Conservation (phyloP, 2,329 filamentous ascomycete genomes). For the Purpureocillium takamizusanense region DNA sequence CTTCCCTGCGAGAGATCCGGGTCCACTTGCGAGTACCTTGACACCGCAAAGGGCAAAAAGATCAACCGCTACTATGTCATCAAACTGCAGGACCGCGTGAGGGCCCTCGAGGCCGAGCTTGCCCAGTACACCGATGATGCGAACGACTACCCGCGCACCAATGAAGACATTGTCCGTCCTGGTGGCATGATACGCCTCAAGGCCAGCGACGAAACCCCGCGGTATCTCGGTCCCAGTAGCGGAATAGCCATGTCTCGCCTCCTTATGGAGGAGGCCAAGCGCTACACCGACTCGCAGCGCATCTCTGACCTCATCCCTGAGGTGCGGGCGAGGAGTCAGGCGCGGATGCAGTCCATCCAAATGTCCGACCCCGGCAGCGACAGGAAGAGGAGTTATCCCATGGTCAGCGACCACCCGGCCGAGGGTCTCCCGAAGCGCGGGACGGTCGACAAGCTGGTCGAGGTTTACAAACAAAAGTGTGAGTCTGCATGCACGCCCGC, state of each 20-base stretch:
- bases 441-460: constrained; percentile 69
- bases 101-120: constrained; percentile 72
- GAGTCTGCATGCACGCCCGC: constrained; percentile 13
- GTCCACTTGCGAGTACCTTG: constrained; percentile 89
- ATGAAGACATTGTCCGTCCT: constrained; percentile 78
- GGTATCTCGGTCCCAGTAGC: constrained; percentile 88
- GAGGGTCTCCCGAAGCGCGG: constrained; percentile 63
- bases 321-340: constrained; percentile 46
- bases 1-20: constrained; percentile 87
- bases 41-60: constrained; percentile 75
- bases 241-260: constrained; percentile 91
- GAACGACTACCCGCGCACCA: constrained; percentile 56
- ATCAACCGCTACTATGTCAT: constrained; percentile 91
- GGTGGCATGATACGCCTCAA: constrained; percentile 78
- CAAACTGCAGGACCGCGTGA: constrained; percentile 79
- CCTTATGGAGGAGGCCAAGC: constrained; percentile 93
- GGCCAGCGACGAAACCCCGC: constrained; percentile 75
- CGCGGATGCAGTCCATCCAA: constrained; percentile 50
- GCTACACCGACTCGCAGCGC: constrained; percentile 80
- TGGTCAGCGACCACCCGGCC: constrained; percentile 78
- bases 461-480: constrained; percentile 83
- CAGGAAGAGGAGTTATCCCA: constrained; percentile 80
- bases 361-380: constrained; percentile 39
- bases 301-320: constrained; percentile 90
- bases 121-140: constrained; percentile 71